A percentile compares a stretch with the other conserved stretches of the same genome.
Evolutionary conservation across 176 grass and related monocot species (phyloP).

Genomic region (Oryza rufipogon): DNA sequence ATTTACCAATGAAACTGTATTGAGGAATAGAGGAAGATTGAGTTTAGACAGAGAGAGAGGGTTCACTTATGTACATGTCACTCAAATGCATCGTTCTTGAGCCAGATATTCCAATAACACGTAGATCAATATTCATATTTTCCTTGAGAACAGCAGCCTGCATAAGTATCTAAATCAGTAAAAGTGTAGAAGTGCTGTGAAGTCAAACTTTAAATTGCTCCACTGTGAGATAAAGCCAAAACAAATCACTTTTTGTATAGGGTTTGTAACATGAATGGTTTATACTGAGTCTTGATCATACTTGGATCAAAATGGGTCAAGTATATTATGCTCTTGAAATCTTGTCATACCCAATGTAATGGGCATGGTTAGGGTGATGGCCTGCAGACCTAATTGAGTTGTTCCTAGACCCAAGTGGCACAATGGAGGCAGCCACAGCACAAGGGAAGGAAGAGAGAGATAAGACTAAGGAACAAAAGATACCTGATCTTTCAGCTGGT

Average conservation of each 20-base stretch:
- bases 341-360: not conserved
- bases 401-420: not conserved
- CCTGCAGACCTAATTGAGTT: not conserved
- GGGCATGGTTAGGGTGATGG: not conserved
- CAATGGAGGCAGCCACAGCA: not conserved
- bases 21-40: slow-evolving; percentile 4
- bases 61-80: slow-evolving; percentile 64
- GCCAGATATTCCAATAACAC: slow-evolving; percentile 92
- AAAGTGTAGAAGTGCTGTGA: not conserved
- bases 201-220: slow-evolving; percentile 1
- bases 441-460: not conserved
- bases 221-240: not conserved
- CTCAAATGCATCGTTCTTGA: slow-evolving; percentile 81
- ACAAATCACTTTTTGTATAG: slow-evolving; percentile 8
- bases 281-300: not conserved
- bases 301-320: not conserved
- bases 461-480: slow-evolving; percentile 18
- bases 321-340: not conserved
- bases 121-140: slow-evolving; percentile 95
- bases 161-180: slow-evolving; percentile 32
- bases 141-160: slow-evolving; percentile 92
- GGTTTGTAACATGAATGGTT: not conserved
- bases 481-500: slow-evolving; percentile 97
- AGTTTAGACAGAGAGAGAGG: not conserved
- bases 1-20: not conserved